Evolutionary conservation across 345 rosid species (phyloP), one percentile per base, ranked within the genome.

Genomic region (Gynandropsis gynandra): DNA sequence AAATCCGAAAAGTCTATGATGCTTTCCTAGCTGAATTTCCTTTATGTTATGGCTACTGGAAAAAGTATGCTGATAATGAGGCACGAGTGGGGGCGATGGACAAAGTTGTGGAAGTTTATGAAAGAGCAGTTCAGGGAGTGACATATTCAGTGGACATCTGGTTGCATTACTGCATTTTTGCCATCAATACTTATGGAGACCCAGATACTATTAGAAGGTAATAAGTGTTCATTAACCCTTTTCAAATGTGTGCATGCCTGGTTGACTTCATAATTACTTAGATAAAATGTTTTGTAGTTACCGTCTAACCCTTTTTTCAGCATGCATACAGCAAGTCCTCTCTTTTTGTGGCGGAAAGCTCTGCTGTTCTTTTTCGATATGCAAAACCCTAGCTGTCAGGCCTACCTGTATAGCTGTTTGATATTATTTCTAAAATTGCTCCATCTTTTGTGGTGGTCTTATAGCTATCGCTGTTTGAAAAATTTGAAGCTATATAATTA

Each of bases 121-220:
- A 93, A 71, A 74, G 82, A 56, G 99, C 97, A 40, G 92, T 88
- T 62, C 78, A 67, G 43, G 95, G 79, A 47, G 97, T 93, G 66
- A 87, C 99, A 7, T 93, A 85, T 69, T 93, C 99, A 21, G 99
- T 93, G 64, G 99, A 93, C 67, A 88, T 93, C 37, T 88, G 99
- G 97, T 70, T 88, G 73, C 87, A 83, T 60, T 88, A 88, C 62
- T 85, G 99, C 59, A 66, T 70, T 59, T 93, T 88, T 70, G 74
- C 90, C 60, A 81, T 76, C 42, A 78, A 66, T 72, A 85, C 85
- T 10, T 87, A 92, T 62, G 97, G 85, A 64, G 98, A 92, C 74
- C 90, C 94, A 9, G 98, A 92, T 4, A 83, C 89, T 2, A 81
- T 93, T 47, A 68, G 94, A 83, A 88, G 99, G 99, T 93, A 85